Percentiles rank a stretch among this genome's conserved stretches.
Evolutionary conservation across 192 early-diverging fungal species (phyloP).

Genomic region (Coemansia pectinata): DNA sequence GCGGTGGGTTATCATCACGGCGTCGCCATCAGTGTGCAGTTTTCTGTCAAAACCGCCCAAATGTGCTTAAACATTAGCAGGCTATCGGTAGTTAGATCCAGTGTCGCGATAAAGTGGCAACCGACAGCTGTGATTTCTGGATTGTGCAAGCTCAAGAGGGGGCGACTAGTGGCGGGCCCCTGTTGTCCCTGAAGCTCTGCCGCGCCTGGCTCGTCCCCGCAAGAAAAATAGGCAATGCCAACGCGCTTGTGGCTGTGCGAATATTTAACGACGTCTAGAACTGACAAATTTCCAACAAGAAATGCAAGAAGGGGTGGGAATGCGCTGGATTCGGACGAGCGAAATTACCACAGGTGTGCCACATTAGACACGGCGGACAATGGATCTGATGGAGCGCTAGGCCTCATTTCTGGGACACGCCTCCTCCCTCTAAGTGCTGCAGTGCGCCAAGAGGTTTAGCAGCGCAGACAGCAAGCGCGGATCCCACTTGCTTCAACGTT

Average conservation of each 20-base stretch:
- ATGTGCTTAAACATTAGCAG: neutral
- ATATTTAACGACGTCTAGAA: neutral
- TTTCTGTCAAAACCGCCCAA: neutral
- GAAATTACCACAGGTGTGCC: conserved; percentile 9
- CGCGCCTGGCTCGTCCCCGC: neutral
- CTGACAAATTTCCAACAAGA: neutral
- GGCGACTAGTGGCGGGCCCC: conserved; percentile 3
- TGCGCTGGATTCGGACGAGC: conserved; percentile 1
- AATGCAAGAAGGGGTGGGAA: neutral
- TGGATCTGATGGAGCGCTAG: conserved; percentile 1
- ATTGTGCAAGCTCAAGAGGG: neutral
- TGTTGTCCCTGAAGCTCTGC: neutral
- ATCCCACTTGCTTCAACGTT: neutral
- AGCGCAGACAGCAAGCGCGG: neutral
- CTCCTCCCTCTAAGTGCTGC: neutral
- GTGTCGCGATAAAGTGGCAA: neutral
- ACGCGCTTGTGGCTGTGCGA: conserved; percentile 1
- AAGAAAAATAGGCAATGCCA: neutral
- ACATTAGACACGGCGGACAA: conserved; percentile 12
- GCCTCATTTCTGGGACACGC: neutral
- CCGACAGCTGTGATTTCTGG: neutral
- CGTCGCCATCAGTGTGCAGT: neutral
- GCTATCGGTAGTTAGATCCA: neutral
- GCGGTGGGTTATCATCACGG: neutral
- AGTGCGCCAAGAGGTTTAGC: neutral